Conservation (phyloP, 148 eudicot genomes). For the Cornus florida region DNA sequence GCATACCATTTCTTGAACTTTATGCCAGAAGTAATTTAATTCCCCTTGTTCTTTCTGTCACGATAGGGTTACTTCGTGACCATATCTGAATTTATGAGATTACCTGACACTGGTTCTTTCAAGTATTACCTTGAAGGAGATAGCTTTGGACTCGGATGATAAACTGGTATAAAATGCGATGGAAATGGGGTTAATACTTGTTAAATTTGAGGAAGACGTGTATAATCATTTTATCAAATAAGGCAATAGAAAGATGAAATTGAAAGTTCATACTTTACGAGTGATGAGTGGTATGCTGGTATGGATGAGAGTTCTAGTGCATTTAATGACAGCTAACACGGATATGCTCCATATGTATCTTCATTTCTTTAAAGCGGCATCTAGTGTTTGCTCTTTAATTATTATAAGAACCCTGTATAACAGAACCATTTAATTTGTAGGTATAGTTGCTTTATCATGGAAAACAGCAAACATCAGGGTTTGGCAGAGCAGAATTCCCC, state of each 20-base stretch:
- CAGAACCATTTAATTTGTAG: conserved; percentile 11
- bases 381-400: background rate
- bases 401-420: background rate
- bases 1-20: background rate
- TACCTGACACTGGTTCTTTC: background rate
- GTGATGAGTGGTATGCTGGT: background rate
- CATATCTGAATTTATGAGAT: background rate
- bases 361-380: background rate
- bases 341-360: background rate
- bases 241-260: background rate
- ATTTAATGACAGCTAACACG: background rate
- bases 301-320: background rate
- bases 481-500: conserved; percentile 19
- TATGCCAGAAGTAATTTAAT: background rate
- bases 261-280: background rate
- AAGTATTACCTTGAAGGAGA: background rate
- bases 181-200: background rate
- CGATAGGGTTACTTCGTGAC: too few species aligned
- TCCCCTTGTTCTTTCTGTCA: background rate
- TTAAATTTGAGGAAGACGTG: background rate
- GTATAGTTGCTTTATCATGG: conserved; percentile 38
- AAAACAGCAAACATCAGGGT: conserved; percentile 16
- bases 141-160: background rate
- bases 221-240: background rate
- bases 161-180: background rate